Evolutionary conservation across 768 basidiomycete genomes (phyloP), one percentile per base, ranked within the genome.

Genomic region (Hypholoma fasciculare): DNA sequence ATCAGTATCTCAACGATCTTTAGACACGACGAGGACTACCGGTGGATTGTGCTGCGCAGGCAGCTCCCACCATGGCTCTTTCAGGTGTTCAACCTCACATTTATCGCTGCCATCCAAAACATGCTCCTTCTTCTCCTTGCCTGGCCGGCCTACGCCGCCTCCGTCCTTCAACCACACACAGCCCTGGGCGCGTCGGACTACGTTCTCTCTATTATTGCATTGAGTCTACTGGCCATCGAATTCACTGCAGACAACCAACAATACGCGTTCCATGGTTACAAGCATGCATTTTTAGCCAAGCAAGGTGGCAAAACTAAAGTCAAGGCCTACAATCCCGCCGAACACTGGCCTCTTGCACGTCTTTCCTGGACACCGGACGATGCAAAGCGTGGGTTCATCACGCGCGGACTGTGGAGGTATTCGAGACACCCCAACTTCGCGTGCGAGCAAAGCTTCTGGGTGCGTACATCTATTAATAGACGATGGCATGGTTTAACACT

Each of bases 191-290:
- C 69, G 1, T 82, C 87, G 7, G 96, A 98, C 65, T 81, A 82
- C 62, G 47, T 78, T 20, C 82, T 97, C 30, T 79, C 84, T 7
- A 63, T 71, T 0, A 67, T 88, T 4, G 86, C 88, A 2, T 72
- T 96, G 8, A 55, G 80, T 14, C 73, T 84, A 14, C 70, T 96
- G 46, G 78, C 74, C 1, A 61, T 86, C 37, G 96, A 98, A 68
- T 94, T 92, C 74, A 85, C 82, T 1, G 83, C 96, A 4, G 96
- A 98, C 71, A 94, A 96, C 63, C 92, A 95, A 69, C 96, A 98
- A 65, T 95, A 84, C 71, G 84, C 89, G 3, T 96, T 80, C 72
- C 91, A 93, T 61, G 82, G 82, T 0, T 90, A 86, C 73, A 98
- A 98, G 71, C 84, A 85, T 59, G 70, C 69, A 16, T 74, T 59